Evolutionary conservation across 75 land plant genomes (phyloP).

Genomic region (Ceratopteris richardii): DNA sequence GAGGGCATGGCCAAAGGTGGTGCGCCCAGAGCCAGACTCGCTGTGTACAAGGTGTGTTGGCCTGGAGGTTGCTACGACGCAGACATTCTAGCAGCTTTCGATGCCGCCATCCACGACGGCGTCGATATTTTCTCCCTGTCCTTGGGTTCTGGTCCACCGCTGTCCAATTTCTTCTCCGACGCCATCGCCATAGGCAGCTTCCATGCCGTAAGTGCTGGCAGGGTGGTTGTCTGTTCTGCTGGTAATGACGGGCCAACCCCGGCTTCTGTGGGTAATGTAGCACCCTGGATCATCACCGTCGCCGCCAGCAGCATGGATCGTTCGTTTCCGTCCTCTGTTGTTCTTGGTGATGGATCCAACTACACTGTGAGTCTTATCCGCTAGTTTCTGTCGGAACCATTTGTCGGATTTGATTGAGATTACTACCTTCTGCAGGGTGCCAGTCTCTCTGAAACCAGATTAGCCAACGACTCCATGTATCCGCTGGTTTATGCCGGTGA

Average conservation of each 20-base stretch:
- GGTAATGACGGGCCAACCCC: constrained; percentile 33
- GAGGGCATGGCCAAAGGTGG: constrained; percentile 63
- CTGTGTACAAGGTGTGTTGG: constrained; percentile 75
- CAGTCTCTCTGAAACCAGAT: not conserved
- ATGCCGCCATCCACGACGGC: constrained; percentile 35
- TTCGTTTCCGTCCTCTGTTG: constrained; percentile 13
- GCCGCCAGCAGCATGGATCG: constrained; percentile 42
- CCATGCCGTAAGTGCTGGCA: constrained; percentile 32
- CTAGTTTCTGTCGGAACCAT: not conserved
- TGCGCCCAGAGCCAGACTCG: constrained; percentile 55
- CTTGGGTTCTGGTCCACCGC: constrained; percentile 23
- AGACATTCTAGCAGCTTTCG: constrained; percentile 62
- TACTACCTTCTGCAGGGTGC: constrained; percentile 7
- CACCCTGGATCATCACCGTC: constrained; percentile 46
- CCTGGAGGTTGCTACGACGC: constrained; percentile 32
- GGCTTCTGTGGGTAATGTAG: constrained; percentile 29
- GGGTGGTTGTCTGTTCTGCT: constrained; percentile 29
- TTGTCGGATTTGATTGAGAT: not conserved
- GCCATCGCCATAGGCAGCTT: constrained; percentile 37
- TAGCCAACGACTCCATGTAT: not conserved
- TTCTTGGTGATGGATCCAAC: constrained; percentile 14
- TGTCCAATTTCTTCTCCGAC: constrained; percentile 21
- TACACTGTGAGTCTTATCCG: constrained; percentile 5
- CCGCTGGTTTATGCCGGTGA: not conserved
- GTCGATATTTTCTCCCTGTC: constrained; percentile 40